A percentile compares a stretch with the other conserved stretches of the same genome.
These are phyloP conservation scores for Orbilia blumenaviensis DNA, from an alignment of 2,329 filamentous ascomycete genomes.

Conservation along the genomic window DNA sequence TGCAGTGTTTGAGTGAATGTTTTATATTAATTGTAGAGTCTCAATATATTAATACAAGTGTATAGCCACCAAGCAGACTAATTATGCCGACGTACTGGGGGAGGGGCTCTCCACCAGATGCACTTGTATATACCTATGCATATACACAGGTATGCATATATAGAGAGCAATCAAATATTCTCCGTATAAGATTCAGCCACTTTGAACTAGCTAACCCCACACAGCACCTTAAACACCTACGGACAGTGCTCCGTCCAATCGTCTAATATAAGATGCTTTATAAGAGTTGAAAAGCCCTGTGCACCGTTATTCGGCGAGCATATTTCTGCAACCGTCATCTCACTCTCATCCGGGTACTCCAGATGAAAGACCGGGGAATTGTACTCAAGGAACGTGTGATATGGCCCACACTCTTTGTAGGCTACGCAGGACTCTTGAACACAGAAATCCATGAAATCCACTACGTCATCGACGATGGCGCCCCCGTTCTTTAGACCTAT, in stretches of 20 bases:
- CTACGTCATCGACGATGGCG: conserved; percentile 65
- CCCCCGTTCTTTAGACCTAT: conserved; percentile 76
- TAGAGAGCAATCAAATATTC: no score
- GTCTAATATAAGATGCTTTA: conserved; percentile 73
- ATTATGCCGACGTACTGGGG: no score
- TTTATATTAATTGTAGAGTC: no score
- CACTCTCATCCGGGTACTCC: conserved; percentile 71
- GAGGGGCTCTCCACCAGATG: no score
- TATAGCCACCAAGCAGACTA: no score
- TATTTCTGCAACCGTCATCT: conserved; percentile 60
- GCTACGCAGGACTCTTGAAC: conserved; percentile 76
- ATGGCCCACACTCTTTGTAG: conserved; percentile 70
- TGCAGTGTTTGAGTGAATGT: no score
- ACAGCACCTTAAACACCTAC: neutral
- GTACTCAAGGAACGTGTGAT: conserved; percentile 68
- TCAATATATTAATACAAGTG: no score
- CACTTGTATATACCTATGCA: no score
- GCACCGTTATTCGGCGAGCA: conserved; percentile 64
- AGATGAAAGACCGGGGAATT: conserved; percentile 77
- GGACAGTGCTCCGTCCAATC: conserved; percentile 70
- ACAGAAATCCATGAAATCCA: conserved; percentile 68
- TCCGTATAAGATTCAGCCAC: no score
- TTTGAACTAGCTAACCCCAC: neutral
- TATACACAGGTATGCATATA: no score
- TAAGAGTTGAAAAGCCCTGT: conserved; percentile 69